A percentile compares a stretch with the other conserved stretches of the same genome.
Evolutionary conservation across 441 rosid genomes (phyloP).

Genomic region (Croton laevigatus): DNA sequence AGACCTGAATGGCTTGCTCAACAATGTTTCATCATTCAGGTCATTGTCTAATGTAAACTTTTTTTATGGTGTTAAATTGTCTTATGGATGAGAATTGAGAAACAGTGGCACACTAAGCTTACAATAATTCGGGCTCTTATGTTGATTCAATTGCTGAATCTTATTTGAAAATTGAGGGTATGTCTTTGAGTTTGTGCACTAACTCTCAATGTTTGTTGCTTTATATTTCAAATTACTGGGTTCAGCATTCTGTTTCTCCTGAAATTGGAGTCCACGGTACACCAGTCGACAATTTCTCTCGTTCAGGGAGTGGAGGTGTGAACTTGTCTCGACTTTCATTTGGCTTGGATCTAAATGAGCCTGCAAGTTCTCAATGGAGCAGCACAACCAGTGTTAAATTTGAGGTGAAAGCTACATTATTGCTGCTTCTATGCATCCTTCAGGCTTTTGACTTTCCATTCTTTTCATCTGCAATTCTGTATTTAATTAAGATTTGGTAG

Average conservation of each 20-base stretch:
- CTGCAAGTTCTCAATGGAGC: slow-evolving; percentile 80
- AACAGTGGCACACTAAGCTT: not conserved
- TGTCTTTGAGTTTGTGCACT: slow-evolving; percentile 1
- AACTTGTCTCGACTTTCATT: slow-evolving; percentile 75
- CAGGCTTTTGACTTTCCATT: slow-evolving; percentile 14
- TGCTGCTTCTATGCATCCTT: slow-evolving; percentile 14
- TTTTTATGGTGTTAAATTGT: slow-evolving; percentile 2
- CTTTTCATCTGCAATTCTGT: slow-evolving; percentile 4
- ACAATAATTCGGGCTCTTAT: not conserved
- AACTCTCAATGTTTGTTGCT: not conserved
- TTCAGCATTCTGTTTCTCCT: slow-evolving; percentile 88
- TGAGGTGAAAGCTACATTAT: slow-evolving; percentile 49
- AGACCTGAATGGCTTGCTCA: slow-evolving; percentile 93
- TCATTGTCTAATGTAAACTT: slow-evolving; percentile 16
- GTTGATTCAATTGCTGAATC: not conserved
- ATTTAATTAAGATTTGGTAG: slow-evolving; percentile 8
- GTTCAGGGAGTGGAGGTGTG: slow-evolving; percentile 85
- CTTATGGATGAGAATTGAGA: not conserved
- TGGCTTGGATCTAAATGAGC: slow-evolving; percentile 84
- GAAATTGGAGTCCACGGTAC: slow-evolving; percentile 91
- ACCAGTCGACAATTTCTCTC: slow-evolving; percentile 79
- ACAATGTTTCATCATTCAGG: slow-evolving; percentile 83
- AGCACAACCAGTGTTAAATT: slow-evolving; percentile 84
- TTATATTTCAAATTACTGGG: slow-evolving; percentile 22
- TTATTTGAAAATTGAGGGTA: slow-evolving; percentile 9